Evolutionary conservation across 495 filamentous ascomycete species (phyloP), one percentile per base, ranked within the genome.

Genomic region (Tuber umbilicatum): DNA sequence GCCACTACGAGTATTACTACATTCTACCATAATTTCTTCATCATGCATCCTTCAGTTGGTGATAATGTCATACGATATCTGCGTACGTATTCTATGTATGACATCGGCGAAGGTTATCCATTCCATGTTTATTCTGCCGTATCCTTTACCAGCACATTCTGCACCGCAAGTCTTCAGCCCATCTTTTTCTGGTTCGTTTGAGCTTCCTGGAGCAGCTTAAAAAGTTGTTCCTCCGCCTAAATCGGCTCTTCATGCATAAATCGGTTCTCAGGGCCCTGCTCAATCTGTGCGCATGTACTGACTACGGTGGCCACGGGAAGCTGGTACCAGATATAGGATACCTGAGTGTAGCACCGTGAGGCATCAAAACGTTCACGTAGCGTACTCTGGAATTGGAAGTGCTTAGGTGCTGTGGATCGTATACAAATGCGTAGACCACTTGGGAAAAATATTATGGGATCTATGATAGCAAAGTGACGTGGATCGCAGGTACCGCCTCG

Each of bases 21-120:
- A 17, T 19, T 12, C 55, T 14, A 19, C 27, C 17, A 64, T 31
- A 64, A 35, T 64, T 17, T 64, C 27, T 35, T 64, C 35, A 64
- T 64, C 55, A 14, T 35, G 14, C 27, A 19, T 16, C 27, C 55
- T 55, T 72, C 72, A 72, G 64, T 43, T 43, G 42, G 16, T 45
- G 72, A 78, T 31, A 64, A 31, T 64, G 31, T 64, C 55, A 31
- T 64, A 50, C 31, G 14, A 35, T 35, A 64, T 19, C 27, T 64
- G 55, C 5, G 12, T 27, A 17, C 5, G 55, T 35, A 64, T 64
- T 64, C 55, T 64, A 64, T 64, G 55, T 35, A 35, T 64, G 14
- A n/a, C 38, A 67, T 70, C 70, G 74, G 67, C 68, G 41, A 70
- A 50, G 70, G 71, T 68, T 76, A 69, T 79, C 77, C 74, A 76